Conservation (phyloP, 1,139 yeast species). For the Yarrowia galli region DNA sequence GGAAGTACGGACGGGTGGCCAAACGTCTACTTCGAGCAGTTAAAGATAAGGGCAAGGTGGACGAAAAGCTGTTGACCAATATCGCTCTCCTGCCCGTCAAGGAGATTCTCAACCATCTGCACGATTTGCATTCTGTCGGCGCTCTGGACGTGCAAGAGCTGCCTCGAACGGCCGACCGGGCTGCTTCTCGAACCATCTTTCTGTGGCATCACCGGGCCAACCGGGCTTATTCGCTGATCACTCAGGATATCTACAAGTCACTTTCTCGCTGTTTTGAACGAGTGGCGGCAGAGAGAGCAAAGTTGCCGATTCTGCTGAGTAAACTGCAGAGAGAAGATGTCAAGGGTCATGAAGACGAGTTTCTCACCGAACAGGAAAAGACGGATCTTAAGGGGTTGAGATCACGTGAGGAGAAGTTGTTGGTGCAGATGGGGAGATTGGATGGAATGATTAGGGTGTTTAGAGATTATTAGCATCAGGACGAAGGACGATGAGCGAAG, state of each 20-base stretch:
- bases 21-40: slow-evolving; percentile 72
- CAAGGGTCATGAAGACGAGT: slow-evolving; percentile 77
- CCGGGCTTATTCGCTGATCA: slow-evolving; percentile 58
- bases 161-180: slow-evolving; percentile 89
- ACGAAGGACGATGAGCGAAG: background rate
- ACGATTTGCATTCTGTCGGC: slow-evolving; percentile 52
- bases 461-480: slow-evolving; percentile 50
- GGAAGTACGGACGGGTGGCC: slow-evolving; percentile 58
- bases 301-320: slow-evolving; percentile 71
- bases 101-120: slow-evolving; percentile 64
- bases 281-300: slow-evolving; percentile 63
- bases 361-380: slow-evolving; percentile 76
- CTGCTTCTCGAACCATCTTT: slow-evolving; percentile 87
- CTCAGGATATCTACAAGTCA: slow-evolving; percentile 66
- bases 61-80: slow-evolving; percentile 83
- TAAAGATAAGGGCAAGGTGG: slow-evolving; percentile 70
- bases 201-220: slow-evolving; percentile 75
- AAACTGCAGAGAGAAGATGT: slow-evolving; percentile 92
- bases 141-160: slow-evolving; percentile 75
- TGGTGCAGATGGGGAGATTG: slow-evolving; percentile 50
- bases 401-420: slow-evolving; percentile 49
- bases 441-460: slow-evolving; percentile 53
- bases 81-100: slow-evolving; percentile 77
- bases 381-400: slow-evolving; percentile 67
- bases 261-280: slow-evolving; percentile 70